Conservation (phyloP, 2,329 filamentous ascomycete genomes). For the Mycocentrospora acerina region DNA sequence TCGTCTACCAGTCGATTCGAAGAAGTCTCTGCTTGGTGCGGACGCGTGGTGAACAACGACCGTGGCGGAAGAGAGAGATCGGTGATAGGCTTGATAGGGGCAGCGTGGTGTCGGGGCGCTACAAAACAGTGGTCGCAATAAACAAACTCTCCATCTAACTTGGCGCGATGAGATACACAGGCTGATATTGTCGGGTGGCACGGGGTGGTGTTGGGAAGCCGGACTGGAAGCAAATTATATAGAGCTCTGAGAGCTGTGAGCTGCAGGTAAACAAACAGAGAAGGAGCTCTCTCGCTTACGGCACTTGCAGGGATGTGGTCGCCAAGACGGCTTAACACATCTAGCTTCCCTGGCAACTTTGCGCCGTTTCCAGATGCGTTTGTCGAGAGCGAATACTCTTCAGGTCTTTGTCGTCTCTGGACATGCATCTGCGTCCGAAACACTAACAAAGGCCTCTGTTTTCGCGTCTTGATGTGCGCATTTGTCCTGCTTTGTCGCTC, state of each 20-base stretch:
- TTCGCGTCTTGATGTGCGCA: too few relatives aligned
- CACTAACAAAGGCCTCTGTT: too few relatives aligned
- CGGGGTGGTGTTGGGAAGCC: slow-evolving; percentile 30
- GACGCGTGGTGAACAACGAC: slow-evolving; percentile 20
- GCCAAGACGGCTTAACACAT: too few relatives aligned
- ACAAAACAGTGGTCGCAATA: slow-evolving; percentile 40
- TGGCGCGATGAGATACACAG: slow-evolving; percentile 43
- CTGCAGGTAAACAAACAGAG: slow-evolving; percentile 15
- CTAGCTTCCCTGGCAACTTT: slow-evolving; percentile 3
- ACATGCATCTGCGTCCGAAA: too few relatives aligned
- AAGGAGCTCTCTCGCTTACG: not conserved
- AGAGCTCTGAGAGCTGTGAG: slow-evolving; percentile 15
- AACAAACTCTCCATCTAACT: slow-evolving; percentile 45
- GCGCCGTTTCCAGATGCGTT: not conserved
- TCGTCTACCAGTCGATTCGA: slow-evolving; percentile 20
- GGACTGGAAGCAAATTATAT: slow-evolving; percentile 28
- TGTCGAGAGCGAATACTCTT: too few relatives aligned
- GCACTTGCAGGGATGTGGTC: too few relatives aligned
- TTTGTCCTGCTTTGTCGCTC: too few relatives aligned
- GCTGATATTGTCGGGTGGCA: slow-evolving; percentile 27
- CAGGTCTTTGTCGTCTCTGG: too few relatives aligned
- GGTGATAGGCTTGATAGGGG: slow-evolving; percentile 26
- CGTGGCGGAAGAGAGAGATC: slow-evolving; percentile 17
- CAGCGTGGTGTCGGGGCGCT: slow-evolving; percentile 31
- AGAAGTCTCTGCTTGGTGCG: slow-evolving; percentile 9